Evolutionary conservation across 2,329 filamentous ascomycete genomes (phyloP).

Genomic region (Fusarium bulbicola): DNA sequence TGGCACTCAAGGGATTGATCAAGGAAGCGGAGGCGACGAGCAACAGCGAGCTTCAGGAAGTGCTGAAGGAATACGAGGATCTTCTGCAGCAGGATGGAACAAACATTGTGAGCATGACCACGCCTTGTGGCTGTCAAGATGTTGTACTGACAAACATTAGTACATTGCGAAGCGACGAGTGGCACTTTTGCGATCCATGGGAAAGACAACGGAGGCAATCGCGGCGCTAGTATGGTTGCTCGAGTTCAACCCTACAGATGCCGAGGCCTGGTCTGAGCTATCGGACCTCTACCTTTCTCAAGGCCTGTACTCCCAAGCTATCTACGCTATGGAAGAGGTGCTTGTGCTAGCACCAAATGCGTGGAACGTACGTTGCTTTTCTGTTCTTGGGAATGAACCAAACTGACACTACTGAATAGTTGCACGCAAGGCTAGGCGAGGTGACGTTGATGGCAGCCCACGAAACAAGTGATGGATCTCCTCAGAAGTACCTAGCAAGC

Average conservation of each 20-base stretch:
- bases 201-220: constrained; percentile 76
- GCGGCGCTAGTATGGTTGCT: constrained; percentile 77
- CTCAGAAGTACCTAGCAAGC: constrained; percentile 69
- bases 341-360: constrained; percentile 87
- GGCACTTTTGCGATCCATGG: constrained; percentile 79
- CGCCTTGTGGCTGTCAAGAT: background rate
- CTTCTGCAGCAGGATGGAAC: constrained; percentile 77
- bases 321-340: constrained; percentile 91
- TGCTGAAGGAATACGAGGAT: constrained; percentile 81
- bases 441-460: constrained; percentile 76
- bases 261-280: constrained; percentile 92
- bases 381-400: background rate
- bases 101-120: constrained; percentile 72
- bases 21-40: constrained; percentile 82
- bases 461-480: constrained; percentile 51
- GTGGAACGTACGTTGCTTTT: constrained; percentile 78
- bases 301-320: constrained; percentile 81
- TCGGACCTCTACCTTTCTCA: constrained; percentile 85
- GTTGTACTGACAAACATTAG: constrained; percentile 54
- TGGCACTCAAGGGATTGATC: constrained; percentile 83
- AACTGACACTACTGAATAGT: constrained; percentile 57
- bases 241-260: constrained; percentile 86
- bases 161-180: constrained; percentile 86
- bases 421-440: constrained; percentile 89
- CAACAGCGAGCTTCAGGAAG: constrained; percentile 69